Evolutionary conservation across 2,329 filamentous ascomycete species (phyloP).

Genomic region (Pseudopithomyces maydicus): DNA sequence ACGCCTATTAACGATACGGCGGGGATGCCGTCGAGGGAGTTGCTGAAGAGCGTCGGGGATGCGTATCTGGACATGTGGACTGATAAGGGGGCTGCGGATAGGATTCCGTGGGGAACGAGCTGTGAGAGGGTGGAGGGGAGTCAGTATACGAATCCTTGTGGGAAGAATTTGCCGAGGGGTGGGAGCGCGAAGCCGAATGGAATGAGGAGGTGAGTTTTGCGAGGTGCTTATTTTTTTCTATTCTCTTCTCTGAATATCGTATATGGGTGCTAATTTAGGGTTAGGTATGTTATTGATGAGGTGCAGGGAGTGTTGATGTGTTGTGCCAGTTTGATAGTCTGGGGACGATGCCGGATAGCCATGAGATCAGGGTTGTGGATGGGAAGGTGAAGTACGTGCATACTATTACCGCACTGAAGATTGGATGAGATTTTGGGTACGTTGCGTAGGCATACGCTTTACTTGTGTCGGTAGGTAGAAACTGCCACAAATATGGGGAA

Average conservation of each 20-base stretch:
- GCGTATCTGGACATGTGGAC: constrained; percentile 41
- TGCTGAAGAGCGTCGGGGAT: constrained; percentile 33
- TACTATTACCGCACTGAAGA: constrained; percentile 33
- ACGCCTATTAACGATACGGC: constrained; percentile 17
- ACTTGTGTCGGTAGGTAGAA: too few species aligned
- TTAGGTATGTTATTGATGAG: constrained; percentile 37
- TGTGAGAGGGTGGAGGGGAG: constrained; percentile 37
- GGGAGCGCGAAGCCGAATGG: constrained; percentile 33
- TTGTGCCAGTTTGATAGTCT: constrained; percentile 37
- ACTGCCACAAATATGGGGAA: too few species aligned
- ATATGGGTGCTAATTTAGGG: background rate
- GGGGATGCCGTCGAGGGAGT: constrained; percentile 27
- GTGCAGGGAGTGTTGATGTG: constrained; percentile 32
- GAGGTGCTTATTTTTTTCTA: too few species aligned
- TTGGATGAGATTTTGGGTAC: constrained; percentile 1
- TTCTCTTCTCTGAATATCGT: too few species aligned
- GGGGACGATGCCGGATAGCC: constrained; percentile 32
- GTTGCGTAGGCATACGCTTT: too few species aligned
- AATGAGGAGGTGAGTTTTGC: constrained; percentile 25
- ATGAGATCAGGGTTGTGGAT: constrained; percentile 32
- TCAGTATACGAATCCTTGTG: constrained; percentile 31
- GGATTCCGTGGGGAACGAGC: constrained; percentile 34
- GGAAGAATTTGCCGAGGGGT: constrained; percentile 25
- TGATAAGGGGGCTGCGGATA: constrained; percentile 31
- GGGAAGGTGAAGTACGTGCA: constrained; percentile 40